phyloP scores from a whole-genome alignment of 352 stramenopile genomes.

The Elongisporangium undulatum region DNA sequence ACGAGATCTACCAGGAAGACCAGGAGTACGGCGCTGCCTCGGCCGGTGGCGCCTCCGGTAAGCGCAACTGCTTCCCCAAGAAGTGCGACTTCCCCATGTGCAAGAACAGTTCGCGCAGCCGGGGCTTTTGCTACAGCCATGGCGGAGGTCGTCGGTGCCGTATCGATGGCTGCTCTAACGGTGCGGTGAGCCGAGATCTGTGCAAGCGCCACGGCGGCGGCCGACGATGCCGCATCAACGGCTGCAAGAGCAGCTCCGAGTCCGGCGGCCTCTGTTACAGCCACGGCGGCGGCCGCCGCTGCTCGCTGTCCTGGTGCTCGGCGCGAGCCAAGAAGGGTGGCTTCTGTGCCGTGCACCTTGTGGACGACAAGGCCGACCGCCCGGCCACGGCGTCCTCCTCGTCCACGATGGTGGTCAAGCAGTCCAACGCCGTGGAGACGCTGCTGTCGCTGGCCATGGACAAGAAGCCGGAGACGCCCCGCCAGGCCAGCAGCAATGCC shows the following conservation, averaged over 20 bases:
- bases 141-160: conserved; percentile 58
- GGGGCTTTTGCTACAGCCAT: conserved; percentile 79
- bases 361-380: conserved; percentile 22
- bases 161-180: conserved; percentile 65
- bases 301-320: conserved; percentile 63
- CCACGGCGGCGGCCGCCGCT: conserved; percentile 64
- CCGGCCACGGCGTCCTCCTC: conserved; percentile 5
- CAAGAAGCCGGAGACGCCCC: conserved; percentile 4
- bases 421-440: conserved; percentile 56
- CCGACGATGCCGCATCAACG: conserved; percentile 53
- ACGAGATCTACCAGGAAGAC: conserved; percentile 3
- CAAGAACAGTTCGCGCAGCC: conserved; percentile 76
- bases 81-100: conserved; percentile 84
- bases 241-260: conserved; percentile 72
- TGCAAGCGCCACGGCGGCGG: conserved; percentile 79
- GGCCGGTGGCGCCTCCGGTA: conserved; percentile 14
- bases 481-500: conserved; percentile 14
- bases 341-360: conserved; percentile 55
- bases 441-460: conserved; percentile 58
- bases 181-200: conserved; percentile 71
- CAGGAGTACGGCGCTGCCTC: conserved; percentile 10
- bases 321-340: conserved; percentile 72
- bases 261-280: conserved; percentile 75
- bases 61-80: conserved; percentile 70
- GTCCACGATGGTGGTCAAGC: conserved; percentile 8